A percentile compares a stretch with the other conserved stretches of the same genome.
phyloP scores from a whole-genome alignment of 2,329 filamentous ascomycete genomes.

The Scedosporium dehoogii region DNA sequence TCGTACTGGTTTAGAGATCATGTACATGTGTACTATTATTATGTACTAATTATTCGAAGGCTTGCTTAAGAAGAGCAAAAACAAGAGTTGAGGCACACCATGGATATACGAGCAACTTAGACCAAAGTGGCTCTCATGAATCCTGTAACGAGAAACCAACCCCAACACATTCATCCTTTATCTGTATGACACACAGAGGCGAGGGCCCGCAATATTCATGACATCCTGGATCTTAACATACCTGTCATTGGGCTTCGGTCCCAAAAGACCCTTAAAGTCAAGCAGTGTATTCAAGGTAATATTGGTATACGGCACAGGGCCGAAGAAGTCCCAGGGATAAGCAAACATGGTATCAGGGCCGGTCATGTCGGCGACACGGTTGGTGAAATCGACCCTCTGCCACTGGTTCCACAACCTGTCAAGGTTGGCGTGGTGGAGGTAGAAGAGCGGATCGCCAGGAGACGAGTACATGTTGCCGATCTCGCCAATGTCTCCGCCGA shows the following conservation, averaged over 20 bases:
- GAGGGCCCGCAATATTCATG: neutral
- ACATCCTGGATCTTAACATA: conserved; percentile 2
- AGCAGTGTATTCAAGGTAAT: conserved; percentile 18
- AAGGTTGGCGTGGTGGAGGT: conserved; percentile 19
- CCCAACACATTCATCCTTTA: neutral
- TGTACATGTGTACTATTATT: no score
- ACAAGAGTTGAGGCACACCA: no score
- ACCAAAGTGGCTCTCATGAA: no score
- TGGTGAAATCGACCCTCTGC: conserved; percentile 19
- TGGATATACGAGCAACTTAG: no score
- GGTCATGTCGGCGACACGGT: conserved; percentile 18
- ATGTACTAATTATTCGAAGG: no score
- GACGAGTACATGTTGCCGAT: conserved; percentile 15
- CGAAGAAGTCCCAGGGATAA: conserved; percentile 22
- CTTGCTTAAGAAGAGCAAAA: no score
- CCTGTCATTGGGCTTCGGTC: neutral
- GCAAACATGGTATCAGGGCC: conserved; percentile 22
- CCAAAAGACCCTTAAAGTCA: conserved; percentile 1
- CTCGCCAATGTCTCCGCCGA: conserved; percentile 23
- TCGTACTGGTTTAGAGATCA: no score
- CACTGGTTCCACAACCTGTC: conserved; percentile 21
- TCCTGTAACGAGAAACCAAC: neutral
- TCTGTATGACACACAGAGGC: neutral
- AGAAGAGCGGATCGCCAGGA: conserved; percentile 20
- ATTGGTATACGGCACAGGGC: conserved; percentile 20